phyloP scores from a whole-genome alignment of 495 filamentous ascomycete genomes.

The Aspergillus baeticus region DNA sequence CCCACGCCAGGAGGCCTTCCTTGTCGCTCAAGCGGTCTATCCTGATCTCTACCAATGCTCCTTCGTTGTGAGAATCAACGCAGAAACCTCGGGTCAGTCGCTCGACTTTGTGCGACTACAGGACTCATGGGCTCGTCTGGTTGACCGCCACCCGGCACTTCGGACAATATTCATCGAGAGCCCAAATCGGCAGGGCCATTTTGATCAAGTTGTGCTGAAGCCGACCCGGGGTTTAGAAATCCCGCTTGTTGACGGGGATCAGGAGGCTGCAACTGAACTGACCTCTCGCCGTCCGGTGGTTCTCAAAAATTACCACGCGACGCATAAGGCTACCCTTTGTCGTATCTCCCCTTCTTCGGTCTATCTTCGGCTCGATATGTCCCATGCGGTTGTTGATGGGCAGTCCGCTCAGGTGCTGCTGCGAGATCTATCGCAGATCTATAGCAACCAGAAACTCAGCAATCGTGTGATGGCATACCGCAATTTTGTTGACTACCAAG shows the following conservation, averaged over 20 bases:
- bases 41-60: constrained; percentile 10
- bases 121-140: constrained; percentile 1
- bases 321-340: constrained; percentile 5
- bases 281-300: constrained; percentile 1
- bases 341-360: neutral
- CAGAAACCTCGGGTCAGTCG: neutral
- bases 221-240: neutral
- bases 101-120: neutral
- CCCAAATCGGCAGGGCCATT: constrained; percentile 1
- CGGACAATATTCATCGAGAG: constrained; percentile 14
- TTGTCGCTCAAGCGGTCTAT: constrained; percentile 9
- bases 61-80: constrained; percentile 1
- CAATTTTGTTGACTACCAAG: constrained; percentile 10
- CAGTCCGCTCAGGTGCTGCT: constrained; percentile 9
- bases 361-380: constrained; percentile 10
- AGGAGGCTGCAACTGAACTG: neutral
- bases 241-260: neutral
- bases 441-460: neutral
- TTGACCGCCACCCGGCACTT: constrained; percentile 7
- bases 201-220: constrained; percentile 11
- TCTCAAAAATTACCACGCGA: constrained; percentile 10
- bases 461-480: neutral
- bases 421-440: constrained; percentile 7
- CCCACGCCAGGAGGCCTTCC: constrained; percentile 9
- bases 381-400: constrained; percentile 10